Base-by-base conservation (phyloP, 2,329 filamentous ascomycete genomes). In the Coniella lustricola region DNA sequence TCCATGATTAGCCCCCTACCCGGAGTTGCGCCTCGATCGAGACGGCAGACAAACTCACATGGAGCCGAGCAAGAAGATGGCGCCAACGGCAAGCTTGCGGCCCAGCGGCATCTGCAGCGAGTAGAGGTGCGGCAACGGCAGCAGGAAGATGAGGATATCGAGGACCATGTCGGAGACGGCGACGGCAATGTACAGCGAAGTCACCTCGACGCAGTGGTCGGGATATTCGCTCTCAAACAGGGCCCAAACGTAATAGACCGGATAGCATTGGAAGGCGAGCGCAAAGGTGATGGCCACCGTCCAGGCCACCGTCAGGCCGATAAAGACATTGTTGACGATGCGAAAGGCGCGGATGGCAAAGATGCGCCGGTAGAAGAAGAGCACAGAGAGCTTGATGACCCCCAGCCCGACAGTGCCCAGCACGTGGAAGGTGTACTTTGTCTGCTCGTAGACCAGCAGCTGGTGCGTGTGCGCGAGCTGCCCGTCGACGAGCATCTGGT, bases 101-200 rank as follows among this genome's bases (percentile, higher is more conserved):
- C n/a, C 36, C 13, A 29, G 13, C 4, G 42, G 33, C 48, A 50
- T 50, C 14, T 40, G 31, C 3, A 50, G 25, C 7, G 18, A 25
- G 7, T 35, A 50, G 3, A 50, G 32, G 7, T 40, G 32, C 7
- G 35, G 42, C 4, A 50, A 20, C 1, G 48, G 48, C 7, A 50
- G 48, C 9, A 46, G 29, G 9, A 50, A 34, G 14, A 50, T 50
- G 25, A 50, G 8, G 10, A 50, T 18, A 21, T 50, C 48, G 9
- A 50, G 17, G 17, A 50, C 39, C 25, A 50, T 34, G 33, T 50
- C 48, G 10, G 35, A 50, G 17, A 82, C 79, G 49, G 85, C 82
- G 12, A 80, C 79, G 12, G 81, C 82, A 16, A 44, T 17, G 42
- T 44, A 44, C 8, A 44, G 33, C n/a, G 14, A 2, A 5, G 29